Percentiles rank a stretch among this genome's conserved stretches.
These are phyloP conservation scores for Leccinellum albellum DNA, from an alignment of 768 basidiomycete species.

Conservation along the genomic window DNA sequence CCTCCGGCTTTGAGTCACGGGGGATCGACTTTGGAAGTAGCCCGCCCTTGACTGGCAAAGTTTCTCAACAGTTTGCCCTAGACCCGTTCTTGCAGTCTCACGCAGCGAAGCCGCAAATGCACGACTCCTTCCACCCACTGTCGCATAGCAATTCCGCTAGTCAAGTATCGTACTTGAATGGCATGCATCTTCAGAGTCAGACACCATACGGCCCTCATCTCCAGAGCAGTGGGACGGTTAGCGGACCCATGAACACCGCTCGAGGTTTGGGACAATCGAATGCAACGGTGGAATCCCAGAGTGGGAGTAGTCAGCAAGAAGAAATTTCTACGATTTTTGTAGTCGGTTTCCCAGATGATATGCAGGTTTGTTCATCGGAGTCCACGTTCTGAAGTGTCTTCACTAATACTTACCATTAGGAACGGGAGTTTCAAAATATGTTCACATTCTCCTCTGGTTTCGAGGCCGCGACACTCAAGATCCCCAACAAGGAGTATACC, in stretches of 20 bases:
- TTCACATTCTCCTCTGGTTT: slow-evolving; percentile 95
- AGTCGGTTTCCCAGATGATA: slow-evolving; percentile 98
- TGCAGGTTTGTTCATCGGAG: slow-evolving; percentile 65
- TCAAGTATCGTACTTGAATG: slow-evolving; percentile 37
- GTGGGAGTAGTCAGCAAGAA: slow-evolving; percentile 47
- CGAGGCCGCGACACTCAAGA: slow-evolving; percentile 96
- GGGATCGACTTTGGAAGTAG: slow-evolving; percentile 33
- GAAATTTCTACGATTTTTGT: slow-evolving; percentile 98
- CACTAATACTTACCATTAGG: slow-evolving; percentile 45
- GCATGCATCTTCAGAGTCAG: slow-evolving; percentile 60
- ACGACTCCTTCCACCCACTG: slow-evolving; percentile 32
- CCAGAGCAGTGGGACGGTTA: slow-evolving; percentile 37
- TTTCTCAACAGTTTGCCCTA: slow-evolving; percentile 30
- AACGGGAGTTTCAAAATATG: slow-evolving; percentile 99
- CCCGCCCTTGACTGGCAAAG: slow-evolving; percentile 24
- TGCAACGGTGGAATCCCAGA: slow-evolving; percentile 17
- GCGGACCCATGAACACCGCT: slow-evolving; percentile 15
- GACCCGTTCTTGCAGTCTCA: slow-evolving; percentile 35
- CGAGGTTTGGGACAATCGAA: slow-evolving; percentile 33
- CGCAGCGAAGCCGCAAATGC: slow-evolving; percentile 26
- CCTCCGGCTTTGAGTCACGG: slow-evolving; percentile 26
- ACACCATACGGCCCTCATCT: slow-evolving; percentile 74
- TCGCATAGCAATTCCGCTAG: slow-evolving; percentile 30
- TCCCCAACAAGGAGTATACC: slow-evolving; percentile 88
- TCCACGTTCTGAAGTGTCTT: slow-evolving; percentile 9